Conservation (phyloP, 2,329 filamentous ascomycete genomes). For the Colletotrichum filicis region DNA sequence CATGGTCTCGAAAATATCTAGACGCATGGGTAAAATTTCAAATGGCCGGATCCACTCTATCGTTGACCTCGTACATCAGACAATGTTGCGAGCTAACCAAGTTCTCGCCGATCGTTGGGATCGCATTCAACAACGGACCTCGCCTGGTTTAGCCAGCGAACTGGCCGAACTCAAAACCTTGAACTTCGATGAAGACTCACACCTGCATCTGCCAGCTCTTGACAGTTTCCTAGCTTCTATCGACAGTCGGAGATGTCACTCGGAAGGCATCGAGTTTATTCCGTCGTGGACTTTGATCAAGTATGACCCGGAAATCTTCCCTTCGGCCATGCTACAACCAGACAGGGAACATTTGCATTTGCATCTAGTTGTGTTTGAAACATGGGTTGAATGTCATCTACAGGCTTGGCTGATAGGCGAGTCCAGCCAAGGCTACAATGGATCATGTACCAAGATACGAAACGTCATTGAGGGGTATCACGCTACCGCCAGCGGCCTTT, state of each 20-base stretch:
- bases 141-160: not conserved
- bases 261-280: not conserved
- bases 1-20: slow-evolving; percentile 56
- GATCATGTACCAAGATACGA: slow-evolving; percentile 42
- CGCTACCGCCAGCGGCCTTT: slow-evolving; percentile 40
- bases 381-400: slow-evolving; percentile 48
- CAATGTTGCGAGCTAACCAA: not conserved
- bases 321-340: too few relatives aligned
- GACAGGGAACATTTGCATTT: slow-evolving; percentile 1
- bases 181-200: slow-evolving; percentile 36
- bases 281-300: slow-evolving; percentile 2
- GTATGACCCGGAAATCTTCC: not conserved
- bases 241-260: not conserved
- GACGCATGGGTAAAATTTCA: slow-evolving; percentile 54
- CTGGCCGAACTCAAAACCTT: not conserved
- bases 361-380: slow-evolving; percentile 51
- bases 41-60: not conserved
- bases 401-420: not conserved
- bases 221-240: not conserved
- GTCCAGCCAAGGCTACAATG: not conserved
- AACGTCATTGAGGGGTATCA: slow-evolving; percentile 49
- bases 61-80: not conserved
- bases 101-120: not conserved
- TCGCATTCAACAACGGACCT: not conserved
- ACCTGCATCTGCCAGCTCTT: slow-evolving; percentile 1